Evolutionary conservation across 1,284 basidiomycete genomes (phyloP), one percentile per base, ranked within the genome.

Genomic region (Microbotryum saponariae): DNA sequence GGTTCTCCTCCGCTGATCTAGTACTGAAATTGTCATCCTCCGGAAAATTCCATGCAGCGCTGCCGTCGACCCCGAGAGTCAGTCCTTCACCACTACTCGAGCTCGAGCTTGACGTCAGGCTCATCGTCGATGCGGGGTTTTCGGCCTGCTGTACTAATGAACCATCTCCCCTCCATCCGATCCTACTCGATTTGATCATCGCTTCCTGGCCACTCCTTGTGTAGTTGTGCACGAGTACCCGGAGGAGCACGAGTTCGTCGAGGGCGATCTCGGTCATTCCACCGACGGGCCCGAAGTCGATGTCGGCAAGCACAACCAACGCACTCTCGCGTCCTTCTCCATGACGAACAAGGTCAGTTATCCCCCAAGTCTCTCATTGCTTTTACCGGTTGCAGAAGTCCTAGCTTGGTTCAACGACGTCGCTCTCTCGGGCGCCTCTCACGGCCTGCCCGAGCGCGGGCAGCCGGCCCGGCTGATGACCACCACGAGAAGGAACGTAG

Each of bases 251-350:
- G 52, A 59, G 58, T 59, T 48, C 33, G 58, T 20, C n/a, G 56
- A 58, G 14, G 55, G 58, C 50, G 59, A 66, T 46, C 48, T 66
- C 16, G 60, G 63, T 1, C 66, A 65, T 48, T 55, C 44, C n/a
- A 68, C 54, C 54, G 64, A 65, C 4, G 68, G 70, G 5, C 60
- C 58, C 20, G 56, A 59, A 23, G 62, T 66, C 29, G 67, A 63
- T 57, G 66, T 70, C 33, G 70, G 71, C 55, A 55, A 64, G 12
- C 71, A 72, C 60, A 63, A 60, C 14, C 61, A 59, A 5, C 63
- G 71, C 6, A 72, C 71, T 1, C 67, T 72, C 47, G 67, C 69
- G 16, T 67, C 65, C 14, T 70, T 72, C 60, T 71, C 70, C 21
- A 66, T 72, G 65, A 60, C 59, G 16, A 63, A 67, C 61, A 66